phyloP scores from a whole-genome alignment of 805 yeast species.

The Metschnikowia vanudenii region DNA sequence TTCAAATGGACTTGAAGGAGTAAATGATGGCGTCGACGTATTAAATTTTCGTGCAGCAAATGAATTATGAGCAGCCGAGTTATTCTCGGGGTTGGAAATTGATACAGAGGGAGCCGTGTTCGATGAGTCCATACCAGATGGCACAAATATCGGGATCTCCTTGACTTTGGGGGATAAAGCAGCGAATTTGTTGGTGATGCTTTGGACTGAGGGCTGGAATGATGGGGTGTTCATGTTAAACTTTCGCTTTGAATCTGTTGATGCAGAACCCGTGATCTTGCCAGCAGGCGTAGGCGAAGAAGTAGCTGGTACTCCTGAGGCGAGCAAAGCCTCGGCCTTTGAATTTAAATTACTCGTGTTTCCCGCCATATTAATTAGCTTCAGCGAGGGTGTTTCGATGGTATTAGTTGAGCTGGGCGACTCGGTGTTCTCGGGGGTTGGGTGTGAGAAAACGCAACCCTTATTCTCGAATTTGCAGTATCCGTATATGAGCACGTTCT shows the following conservation, averaged over 20 bases:
- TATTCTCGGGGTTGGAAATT: slow-evolving; percentile 11
- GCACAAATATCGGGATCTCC: slow-evolving; percentile 50
- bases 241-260: slow-evolving; percentile 23
- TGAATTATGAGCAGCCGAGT: slow-evolving; percentile 7
- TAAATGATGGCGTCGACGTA: slow-evolving; percentile 39
- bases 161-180: slow-evolving; percentile 49
- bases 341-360: slow-evolving; percentile 43
- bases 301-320: slow-evolving; percentile 4
- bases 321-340: slow-evolving; percentile 9
- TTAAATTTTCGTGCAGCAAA: slow-evolving; percentile 30
- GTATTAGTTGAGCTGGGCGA: slow-evolving; percentile 8
- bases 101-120: slow-evolving; percentile 7
- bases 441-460: slow-evolving; percentile 76
- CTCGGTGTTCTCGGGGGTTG: slow-evolving; percentile 13
- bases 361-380: slow-evolving; percentile 4
- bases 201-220: slow-evolving; percentile 40
- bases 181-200: slow-evolving; percentile 38
- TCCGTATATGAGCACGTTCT: slow-evolving; percentile 82
- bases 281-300: slow-evolving; percentile 20
- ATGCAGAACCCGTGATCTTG: slow-evolving; percentile 1
- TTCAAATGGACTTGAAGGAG: slow-evolving; percentile 28
- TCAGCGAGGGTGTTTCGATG: slow-evolving; percentile 3
- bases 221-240: slow-evolving; percentile 44
- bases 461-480: slow-evolving; percentile 84
- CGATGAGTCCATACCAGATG: slow-evolving; percentile 29